phyloP scores from a whole-genome alignment of 305 asterid genomes.

The Salvia sclarea region DNA sequence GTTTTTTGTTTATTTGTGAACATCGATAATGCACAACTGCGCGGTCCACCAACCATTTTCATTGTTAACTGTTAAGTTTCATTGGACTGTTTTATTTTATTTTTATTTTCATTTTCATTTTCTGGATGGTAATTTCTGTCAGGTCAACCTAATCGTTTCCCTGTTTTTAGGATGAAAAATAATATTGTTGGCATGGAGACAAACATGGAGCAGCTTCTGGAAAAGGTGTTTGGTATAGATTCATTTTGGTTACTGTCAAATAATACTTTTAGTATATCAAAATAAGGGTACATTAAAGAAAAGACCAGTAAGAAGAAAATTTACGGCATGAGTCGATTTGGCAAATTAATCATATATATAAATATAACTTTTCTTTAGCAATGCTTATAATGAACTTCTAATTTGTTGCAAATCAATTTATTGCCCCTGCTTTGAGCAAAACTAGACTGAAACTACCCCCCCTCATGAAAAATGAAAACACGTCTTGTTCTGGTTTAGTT shows the following conservation, averaged over 20 bases:
- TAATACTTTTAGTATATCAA: conserved; percentile 4
- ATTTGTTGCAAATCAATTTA: background rate
- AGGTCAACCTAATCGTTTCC: conserved; percentile 28
- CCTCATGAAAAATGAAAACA: background rate
- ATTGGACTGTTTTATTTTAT: background rate
- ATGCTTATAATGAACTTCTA: background rate
- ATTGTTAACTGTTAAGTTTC: background rate
- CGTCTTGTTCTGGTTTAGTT: background rate
- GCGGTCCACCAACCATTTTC: conserved; percentile 15
- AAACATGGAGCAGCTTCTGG: conserved; percentile 96
- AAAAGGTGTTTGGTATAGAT: conserved; percentile 69
- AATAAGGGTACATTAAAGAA: conserved; percentile 16
- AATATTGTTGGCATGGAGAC: conserved; percentile 96
- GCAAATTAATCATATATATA: background rate
- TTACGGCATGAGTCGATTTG: background rate
- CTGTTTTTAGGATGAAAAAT: conserved; percentile 81
- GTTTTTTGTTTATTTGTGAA: conserved; percentile 4
- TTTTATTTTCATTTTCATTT: too few species aligned
- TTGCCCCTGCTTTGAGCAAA: background rate
- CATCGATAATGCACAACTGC: conserved; percentile 20
- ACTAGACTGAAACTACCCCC: background rate
- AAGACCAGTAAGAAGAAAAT: background rate
- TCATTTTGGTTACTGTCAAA: conserved; percentile 30
- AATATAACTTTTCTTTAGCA: background rate
- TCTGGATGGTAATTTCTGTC: conserved; percentile 22